phyloP scores from a whole-genome alignment of 176 grass and related monocot species.

The Bothriochloa decipiens region DNA sequence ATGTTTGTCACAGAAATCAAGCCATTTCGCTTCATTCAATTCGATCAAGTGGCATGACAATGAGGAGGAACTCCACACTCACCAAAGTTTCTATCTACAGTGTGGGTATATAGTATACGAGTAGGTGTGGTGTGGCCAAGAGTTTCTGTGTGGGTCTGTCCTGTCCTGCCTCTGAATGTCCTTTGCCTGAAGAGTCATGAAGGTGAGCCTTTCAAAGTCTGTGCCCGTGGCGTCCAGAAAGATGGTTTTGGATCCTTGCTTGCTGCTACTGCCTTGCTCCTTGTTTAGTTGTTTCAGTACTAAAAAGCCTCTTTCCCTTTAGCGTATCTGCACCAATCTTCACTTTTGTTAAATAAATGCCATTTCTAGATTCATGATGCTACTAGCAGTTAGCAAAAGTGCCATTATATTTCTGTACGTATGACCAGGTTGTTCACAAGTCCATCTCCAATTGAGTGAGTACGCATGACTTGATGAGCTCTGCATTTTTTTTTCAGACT shows the following conservation, averaged over 20 bases:
- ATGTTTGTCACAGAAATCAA: neutral
- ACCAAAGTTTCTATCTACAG: slow-evolving; percentile 8
- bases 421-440: neutral
- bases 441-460: no score
- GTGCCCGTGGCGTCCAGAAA: slow-evolving; percentile 42
- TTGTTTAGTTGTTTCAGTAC: slow-evolving; percentile 9
- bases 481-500: neutral
- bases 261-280: neutral
- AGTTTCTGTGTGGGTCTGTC: neutral
- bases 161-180: neutral
- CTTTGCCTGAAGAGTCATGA: slow-evolving; percentile 1
- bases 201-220: slow-evolving; percentile 34
- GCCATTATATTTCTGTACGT: neutral
- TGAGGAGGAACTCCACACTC: slow-evolving; percentile 22
- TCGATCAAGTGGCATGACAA: slow-evolving; percentile 19
- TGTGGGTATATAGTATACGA: no score
- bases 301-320: neutral
- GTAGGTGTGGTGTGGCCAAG: slow-evolving; percentile 36
- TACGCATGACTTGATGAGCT: neutral
- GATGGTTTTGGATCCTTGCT: slow-evolving; percentile 47
- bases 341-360: neutral
- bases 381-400: neutral
- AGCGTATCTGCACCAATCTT: neutral
- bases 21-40: neutral
- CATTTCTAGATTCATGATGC: neutral